Base-by-base conservation (phyloP, 2,329 filamentous ascomycete species). In the Colletotrichum magnum region DNA sequence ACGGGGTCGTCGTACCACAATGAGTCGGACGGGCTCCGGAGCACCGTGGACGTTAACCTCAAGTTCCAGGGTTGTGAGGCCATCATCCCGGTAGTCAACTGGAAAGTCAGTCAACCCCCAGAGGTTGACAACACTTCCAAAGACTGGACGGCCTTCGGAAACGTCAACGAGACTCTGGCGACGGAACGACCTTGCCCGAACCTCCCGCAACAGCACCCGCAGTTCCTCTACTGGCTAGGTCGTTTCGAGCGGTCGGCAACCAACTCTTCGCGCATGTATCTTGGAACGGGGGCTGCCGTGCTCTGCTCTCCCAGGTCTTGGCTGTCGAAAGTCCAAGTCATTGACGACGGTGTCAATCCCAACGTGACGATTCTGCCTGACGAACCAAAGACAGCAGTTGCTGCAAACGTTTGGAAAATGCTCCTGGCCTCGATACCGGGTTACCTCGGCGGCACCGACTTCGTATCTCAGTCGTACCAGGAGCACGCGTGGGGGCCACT, bases 261-360 rank as follows among this genome's bases (percentile, higher is more conserved):
- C 5, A 64, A 58, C 39, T 51, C 59, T 10, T 47, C 59, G 15
- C 9, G 21, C 9, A 12, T 57, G 39, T 47, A 50, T 18, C 54
- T 64, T 15, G 26, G 24, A 2, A 18, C 50, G 12, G 59, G 51
- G 12, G 64, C 28, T 5, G 64, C 52, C 2, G 64, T 68, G 1
- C 47, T 68, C 16, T 68, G 64, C 47, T 39, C 60, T 15, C 47
- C 64, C 13, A 54, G 36, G 6, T 36, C 59, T 2, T 64, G 64
- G 64, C 4, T 68, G 13, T 58, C 64, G 2, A 68, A 68, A 45
- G 59, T 68, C 2, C 28, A 24, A 13, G 64, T 64, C 21, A 21
- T 43, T 4, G 59, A 68, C 16, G 64, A 68, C 21, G 64, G 64
- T 2, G 5, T 58, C 18, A 63, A 45, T 16, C 59, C 59, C 6